Percentiles rank a stretch among this genome's conserved stretches.
These are phyloP conservation scores for Penicillium rolfsii DNA, from an alignment of 2,329 filamentous ascomycete genomes.

Conservation along the genomic window DNA sequence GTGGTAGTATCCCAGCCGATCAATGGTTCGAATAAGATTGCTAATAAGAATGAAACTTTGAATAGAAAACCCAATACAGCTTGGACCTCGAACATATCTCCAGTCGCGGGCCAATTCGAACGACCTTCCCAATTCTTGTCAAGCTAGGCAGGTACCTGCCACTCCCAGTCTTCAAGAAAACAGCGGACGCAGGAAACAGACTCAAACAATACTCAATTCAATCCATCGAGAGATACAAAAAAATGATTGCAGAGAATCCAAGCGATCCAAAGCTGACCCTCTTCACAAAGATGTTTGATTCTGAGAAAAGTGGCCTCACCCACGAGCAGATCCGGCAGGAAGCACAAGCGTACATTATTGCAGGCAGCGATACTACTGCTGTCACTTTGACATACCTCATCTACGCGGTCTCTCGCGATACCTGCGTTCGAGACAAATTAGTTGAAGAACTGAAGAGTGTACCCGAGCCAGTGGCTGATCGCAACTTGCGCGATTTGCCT, in stretches of 20 bases:
- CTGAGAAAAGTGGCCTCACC: slow-evolving; percentile 30
- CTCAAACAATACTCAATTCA: slow-evolving; percentile 29
- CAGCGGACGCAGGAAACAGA: slow-evolving; percentile 24
- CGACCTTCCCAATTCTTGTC: slow-evolving; percentile 32
- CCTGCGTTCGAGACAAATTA: slow-evolving; percentile 21
- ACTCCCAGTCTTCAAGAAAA: slow-evolving; percentile 28
- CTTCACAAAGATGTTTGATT: slow-evolving; percentile 34
- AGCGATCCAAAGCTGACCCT: slow-evolving; percentile 29
- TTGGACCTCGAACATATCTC: slow-evolving; percentile 39
- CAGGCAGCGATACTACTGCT: slow-evolving; percentile 58
- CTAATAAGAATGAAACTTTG: not conserved
- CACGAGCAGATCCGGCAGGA: slow-evolving; percentile 45
- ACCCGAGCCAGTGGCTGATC: slow-evolving; percentile 20
- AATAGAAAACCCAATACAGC: slow-evolving; percentile 50
- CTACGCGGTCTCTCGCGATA: slow-evolving; percentile 28
- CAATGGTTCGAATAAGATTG: not conserved
- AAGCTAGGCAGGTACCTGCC: slow-evolving; percentile 28
- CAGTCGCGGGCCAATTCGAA: slow-evolving; percentile 23
- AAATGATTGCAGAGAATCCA: slow-evolving; percentile 21
- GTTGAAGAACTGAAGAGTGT: not conserved
- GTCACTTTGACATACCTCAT: slow-evolving; percentile 53
- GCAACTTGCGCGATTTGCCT: slow-evolving; percentile 51
- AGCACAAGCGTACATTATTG: slow-evolving; percentile 52
- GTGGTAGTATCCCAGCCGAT: slow-evolving; percentile 38
- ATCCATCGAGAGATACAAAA: slow-evolving; percentile 33